These are phyloP conservation scores for Daldinia childiae DNA, from an alignment of 495 filamentous ascomycete species.

Conservation along the genomic window DNA sequence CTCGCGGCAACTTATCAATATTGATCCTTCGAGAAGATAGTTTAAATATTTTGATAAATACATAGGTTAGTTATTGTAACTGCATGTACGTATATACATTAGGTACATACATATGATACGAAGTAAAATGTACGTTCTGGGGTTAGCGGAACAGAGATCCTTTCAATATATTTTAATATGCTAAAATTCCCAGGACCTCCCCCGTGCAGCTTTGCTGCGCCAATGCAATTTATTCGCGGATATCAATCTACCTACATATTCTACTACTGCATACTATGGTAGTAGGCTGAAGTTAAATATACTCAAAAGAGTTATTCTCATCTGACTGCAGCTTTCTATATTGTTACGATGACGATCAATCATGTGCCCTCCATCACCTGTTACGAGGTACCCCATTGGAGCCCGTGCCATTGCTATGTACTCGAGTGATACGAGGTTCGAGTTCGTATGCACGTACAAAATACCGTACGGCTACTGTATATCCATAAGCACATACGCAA, in stretches of 20 bases:
- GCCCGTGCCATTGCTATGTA: slow-evolving; percentile 8
- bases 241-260: neutral
- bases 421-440: slow-evolving; percentile 41
- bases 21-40: slow-evolving; percentile 7
- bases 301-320: slow-evolving; percentile 9
- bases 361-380: slow-evolving; percentile 24
- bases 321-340: slow-evolving; percentile 30
- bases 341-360: slow-evolving; percentile 35
- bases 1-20: slow-evolving; percentile 3
- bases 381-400: too few relatives aligned
- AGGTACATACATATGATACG: neutral
- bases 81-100: neutral
- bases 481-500: slow-evolving; percentile 11
- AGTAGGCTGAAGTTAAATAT: neutral
- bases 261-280: neutral
- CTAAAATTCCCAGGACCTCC: slow-evolving; percentile 32
- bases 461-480: neutral
- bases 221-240: slow-evolving; percentile 29
- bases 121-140: slow-evolving; percentile 4
- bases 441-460: slow-evolving; percentile 4
- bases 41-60: neutral
- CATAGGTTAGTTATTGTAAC: too few relatives aligned
- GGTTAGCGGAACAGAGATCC: slow-evolving; percentile 6
- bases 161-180: slow-evolving; percentile 37
- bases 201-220: slow-evolving; percentile 16